Conservation (phyloP, 192 early-diverging fungal genomes). For the Oehlia diaphana region DNA sequence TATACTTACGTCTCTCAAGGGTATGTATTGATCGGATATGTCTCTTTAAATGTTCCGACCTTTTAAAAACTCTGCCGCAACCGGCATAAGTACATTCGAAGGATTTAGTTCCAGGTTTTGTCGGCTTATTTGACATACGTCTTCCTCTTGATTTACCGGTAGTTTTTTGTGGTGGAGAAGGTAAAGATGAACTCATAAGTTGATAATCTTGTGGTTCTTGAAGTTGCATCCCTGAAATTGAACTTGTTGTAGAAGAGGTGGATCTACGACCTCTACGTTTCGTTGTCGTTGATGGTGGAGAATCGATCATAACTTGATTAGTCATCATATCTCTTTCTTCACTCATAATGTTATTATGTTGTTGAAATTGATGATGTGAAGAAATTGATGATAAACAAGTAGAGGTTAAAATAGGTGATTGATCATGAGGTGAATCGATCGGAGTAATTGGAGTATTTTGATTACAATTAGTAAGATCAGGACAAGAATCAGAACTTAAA, state of each 20-base stretch:
- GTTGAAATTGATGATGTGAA: background rate
- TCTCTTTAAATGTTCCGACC: constrained; percentile 62
- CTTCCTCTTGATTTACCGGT: constrained; percentile 52
- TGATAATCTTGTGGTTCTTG: constrained; percentile 18
- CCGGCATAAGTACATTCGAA: constrained; percentile 55
- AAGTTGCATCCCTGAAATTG: background rate
- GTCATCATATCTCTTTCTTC: background rate
- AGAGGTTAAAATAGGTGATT: constrained; percentile 7
- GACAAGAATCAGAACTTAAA: background rate
- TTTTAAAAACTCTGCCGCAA: constrained; percentile 61
- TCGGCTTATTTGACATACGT: constrained; percentile 54
- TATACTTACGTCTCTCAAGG: constrained; percentile 58
- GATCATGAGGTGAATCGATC: constrained; percentile 14
- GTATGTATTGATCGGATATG: constrained; percentile 64
- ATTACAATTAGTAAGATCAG: constrained; percentile 14
- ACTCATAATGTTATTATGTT: background rate
- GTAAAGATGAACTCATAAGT: constrained; percentile 12
- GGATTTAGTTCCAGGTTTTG: constrained; percentile 48
- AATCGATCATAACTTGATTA: background rate
- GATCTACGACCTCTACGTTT: background rate
- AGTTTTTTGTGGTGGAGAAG: constrained; percentile 29
- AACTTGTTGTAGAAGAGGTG: background rate
- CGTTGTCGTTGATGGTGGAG: background rate
- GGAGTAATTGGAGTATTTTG: constrained; percentile 1
- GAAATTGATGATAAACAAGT: background rate